Base-by-base conservation (phyloP, 768 basidiomycete genomes). In the Tulasnella sp. region DNA sequence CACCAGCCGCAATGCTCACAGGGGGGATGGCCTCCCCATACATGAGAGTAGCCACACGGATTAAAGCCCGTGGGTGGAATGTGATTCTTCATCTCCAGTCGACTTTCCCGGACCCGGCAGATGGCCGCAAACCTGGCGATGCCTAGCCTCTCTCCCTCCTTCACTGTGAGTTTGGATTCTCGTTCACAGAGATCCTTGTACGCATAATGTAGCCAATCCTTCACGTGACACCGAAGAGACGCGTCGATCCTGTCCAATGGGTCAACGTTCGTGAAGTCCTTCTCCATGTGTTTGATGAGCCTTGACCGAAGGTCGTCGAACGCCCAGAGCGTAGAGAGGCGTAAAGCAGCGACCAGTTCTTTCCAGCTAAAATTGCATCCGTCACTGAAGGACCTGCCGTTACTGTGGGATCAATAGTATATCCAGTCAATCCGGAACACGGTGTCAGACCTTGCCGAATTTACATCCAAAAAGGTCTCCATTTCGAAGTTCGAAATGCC, bases 281-380 rank as follows among this genome's bases (percentile, higher is more conserved):
- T 44, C n/a, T 40, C 44, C 39, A 44, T 44, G 71, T 72, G 44
- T 20, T 37, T 40, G 18, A 48, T 48, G 46, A 48, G 46, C 46
- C 46, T 48, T 20, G 46, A 48, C 37, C 71, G 71, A 10, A 72
- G 44, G 35, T n/a, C 26, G 18, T 72, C 71, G 37, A 72, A 72
- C 11, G 7, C 71, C 71, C 71, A 72, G 5, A 72, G n/a, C 5
- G 71, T 72, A 20, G 71, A 72, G 71, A 72, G 71, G 35, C 35
- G 71, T 10, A 72, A 26, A n/a, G 71, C 71, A n/a, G 71, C 71
- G 71, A 32, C 37, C 35, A 37, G 35, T 20, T 48, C 15, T 16
- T 48, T 48, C 46, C 46, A 48, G 46, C 18, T 48, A 13, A 48
- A 16, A 15, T 13, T 48, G 15, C 46, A 48, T 48, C 15, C 15